Evolutionary conservation across 2,329 filamentous ascomycete genomes (phyloP).

Genomic region (Pseudogymnoascus sp.): DNA sequence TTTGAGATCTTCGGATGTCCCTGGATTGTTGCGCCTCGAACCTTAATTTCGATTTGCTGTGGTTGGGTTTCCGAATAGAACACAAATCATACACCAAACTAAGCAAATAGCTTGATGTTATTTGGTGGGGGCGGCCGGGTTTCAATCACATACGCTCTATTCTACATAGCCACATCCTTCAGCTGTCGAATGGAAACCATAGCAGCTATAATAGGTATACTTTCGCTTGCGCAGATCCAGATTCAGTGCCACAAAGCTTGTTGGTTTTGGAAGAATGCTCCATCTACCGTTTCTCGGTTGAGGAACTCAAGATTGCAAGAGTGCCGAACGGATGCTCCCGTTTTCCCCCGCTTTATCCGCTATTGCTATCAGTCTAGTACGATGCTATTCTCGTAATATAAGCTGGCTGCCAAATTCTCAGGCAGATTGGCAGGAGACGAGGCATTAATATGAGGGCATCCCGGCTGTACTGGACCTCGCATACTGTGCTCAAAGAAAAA

Average conservation of each 20-base stretch:
- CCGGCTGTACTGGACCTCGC: neutral
- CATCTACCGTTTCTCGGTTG: neutral
- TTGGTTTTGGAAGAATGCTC: neutral
- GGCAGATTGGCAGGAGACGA: too few relatives aligned
- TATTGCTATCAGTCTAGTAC: neutral
- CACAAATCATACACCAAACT: neutral
- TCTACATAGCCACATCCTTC: neutral
- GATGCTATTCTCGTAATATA: neutral
- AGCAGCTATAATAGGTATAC: neutral
- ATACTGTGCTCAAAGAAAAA: neutral
- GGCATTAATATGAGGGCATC: neutral
- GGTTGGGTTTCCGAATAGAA: neutral
- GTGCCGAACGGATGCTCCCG: neutral
- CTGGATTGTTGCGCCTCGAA: slow-evolving; percentile 2
- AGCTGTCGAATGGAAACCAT: neutral
- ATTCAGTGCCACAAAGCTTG: neutral
- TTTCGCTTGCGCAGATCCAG: neutral
- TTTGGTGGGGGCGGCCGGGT: neutral
- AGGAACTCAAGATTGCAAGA: neutral
- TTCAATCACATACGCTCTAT: neutral
- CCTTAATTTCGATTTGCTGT: slow-evolving; percentile 2
- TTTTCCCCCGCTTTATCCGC: neutral
- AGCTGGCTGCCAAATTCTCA: neutral
- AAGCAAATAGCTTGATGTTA: neutral
- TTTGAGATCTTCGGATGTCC: neutral